Evolutionary conservation across 176 grass and related monocot species (phyloP).

Genomic region (Oryza nivara): DNA sequence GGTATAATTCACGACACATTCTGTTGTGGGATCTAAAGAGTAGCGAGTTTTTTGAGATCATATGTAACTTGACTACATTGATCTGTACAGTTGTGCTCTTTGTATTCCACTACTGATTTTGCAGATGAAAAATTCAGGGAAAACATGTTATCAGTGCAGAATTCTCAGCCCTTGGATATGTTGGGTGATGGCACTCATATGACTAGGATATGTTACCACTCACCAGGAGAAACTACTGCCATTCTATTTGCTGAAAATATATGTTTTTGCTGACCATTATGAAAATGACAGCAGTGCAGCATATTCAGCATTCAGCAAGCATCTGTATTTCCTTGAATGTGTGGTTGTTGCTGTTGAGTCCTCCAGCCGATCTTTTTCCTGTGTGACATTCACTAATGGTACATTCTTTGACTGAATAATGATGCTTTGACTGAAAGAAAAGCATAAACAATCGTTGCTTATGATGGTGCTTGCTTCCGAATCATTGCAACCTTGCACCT

Average conservation of each 20-base stretch:
- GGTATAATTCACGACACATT: not conserved
- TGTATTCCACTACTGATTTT: conserved; percentile 10
- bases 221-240: too few species aligned
- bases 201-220: too few species aligned
- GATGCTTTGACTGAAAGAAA: conserved; percentile 11
- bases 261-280: not conserved
- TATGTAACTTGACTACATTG: conserved; percentile 32
- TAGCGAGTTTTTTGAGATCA: conserved; percentile 40
- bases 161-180: not conserved
- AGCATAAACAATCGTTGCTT: not conserved
- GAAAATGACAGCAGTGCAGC: not conserved
- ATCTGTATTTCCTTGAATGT: not conserved
- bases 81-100: conserved; percentile 38
- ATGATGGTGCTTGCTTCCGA: not conserved
- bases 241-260: not conserved
- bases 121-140: conserved; percentile 7
- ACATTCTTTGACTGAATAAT: not conserved
- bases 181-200: too few species aligned
- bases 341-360: not conserved
- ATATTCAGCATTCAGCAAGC: not conserved
- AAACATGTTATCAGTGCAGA: not conserved
- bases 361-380: not conserved
- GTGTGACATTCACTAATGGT: not conserved
- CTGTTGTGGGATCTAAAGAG: conserved; percentile 28
- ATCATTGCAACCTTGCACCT: not conserved